These are phyloP conservation scores for Trichoderma cornu-damae DNA, from an alignment of 2,329 filamentous ascomycete species.

Conservation along the genomic window DNA sequence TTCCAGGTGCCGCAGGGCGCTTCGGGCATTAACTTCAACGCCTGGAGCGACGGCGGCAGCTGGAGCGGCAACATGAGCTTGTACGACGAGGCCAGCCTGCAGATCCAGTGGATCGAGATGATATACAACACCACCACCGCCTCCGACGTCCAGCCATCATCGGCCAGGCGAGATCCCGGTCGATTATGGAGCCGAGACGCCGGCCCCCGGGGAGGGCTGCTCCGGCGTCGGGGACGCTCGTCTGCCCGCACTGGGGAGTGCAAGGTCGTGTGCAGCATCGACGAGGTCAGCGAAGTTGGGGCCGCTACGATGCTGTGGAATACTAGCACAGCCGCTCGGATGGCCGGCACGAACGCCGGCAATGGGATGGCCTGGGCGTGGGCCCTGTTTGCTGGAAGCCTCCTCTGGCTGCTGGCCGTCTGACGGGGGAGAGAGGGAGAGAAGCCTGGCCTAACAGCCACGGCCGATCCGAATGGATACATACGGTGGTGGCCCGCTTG, in stretches of 20 bases:
- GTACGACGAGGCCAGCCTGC: constrained; percentile 46
- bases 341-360: background rate
- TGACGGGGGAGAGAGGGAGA: background rate
- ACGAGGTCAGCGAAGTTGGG: constrained; percentile 30
- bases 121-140: constrained; percentile 44
- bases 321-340: constrained; percentile 22
- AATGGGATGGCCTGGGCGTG: constrained; percentile 11
- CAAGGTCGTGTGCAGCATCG: constrained; percentile 32
- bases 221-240: constrained; percentile 27
- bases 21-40: constrained; percentile 52
- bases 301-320: constrained; percentile 25
- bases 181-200: background rate
- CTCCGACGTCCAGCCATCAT: background rate
- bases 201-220: constrained; percentile 31
- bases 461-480: too few relatives aligned
- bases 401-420: background rate
- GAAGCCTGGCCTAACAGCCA: too few relatives aligned
- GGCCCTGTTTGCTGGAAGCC: background rate
- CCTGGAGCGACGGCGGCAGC: constrained; percentile 56
- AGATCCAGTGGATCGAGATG: constrained; percentile 60
- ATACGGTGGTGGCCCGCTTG: too few relatives aligned
- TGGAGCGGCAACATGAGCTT: constrained; percentile 57
- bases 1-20: constrained; percentile 52
- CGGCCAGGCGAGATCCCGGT: background rate
- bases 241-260: constrained; percentile 20